phyloP scores from a whole-genome alignment of 805 yeast genomes.

The Cyberlindnera mycetangii region DNA sequence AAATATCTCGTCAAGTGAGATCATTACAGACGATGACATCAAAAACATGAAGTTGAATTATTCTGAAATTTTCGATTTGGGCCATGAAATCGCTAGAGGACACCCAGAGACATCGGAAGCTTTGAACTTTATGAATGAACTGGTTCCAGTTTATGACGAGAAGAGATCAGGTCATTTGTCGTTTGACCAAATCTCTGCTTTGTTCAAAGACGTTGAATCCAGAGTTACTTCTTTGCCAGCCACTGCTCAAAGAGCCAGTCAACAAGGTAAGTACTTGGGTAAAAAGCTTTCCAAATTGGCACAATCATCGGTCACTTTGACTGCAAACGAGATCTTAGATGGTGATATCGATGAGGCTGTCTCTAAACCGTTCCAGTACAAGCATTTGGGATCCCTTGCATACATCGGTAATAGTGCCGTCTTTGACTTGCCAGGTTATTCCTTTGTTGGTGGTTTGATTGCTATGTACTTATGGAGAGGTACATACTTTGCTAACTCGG shows the following conservation, averaged over 20 bases:
- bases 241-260: conserved; percentile 71
- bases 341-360: conserved; percentile 56
- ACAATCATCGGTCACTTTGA: conserved; percentile 40
- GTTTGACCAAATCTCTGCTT: conserved; percentile 47
- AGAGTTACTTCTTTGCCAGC: conserved; percentile 69
- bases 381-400: conserved; percentile 64
- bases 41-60: conserved; percentile 45
- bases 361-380: conserved; percentile 57
- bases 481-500: conserved; percentile 66
- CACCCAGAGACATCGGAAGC: conserved; percentile 61
- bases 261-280: conserved; percentile 66
- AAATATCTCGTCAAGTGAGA: conserved; percentile 32
- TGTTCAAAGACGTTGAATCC: conserved; percentile 54
- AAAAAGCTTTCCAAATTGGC: conserved; percentile 55
- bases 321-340: conserved; percentile 43
- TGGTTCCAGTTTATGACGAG: conserved; percentile 51
- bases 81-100: conserved; percentile 44
- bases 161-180: conserved; percentile 47
- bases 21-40: conserved; percentile 50
- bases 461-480: conserved; percentile 78
- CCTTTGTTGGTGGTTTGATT: conserved; percentile 60
- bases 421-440: conserved; percentile 59
- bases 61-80: conserved; percentile 47
- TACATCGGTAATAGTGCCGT: conserved; percentile 71
- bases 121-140: conserved; percentile 45